These are phyloP conservation scores for Hippophae rhamnoides DNA, from an alignment of 306 rosid genomes.

Conservation along the genomic window DNA sequence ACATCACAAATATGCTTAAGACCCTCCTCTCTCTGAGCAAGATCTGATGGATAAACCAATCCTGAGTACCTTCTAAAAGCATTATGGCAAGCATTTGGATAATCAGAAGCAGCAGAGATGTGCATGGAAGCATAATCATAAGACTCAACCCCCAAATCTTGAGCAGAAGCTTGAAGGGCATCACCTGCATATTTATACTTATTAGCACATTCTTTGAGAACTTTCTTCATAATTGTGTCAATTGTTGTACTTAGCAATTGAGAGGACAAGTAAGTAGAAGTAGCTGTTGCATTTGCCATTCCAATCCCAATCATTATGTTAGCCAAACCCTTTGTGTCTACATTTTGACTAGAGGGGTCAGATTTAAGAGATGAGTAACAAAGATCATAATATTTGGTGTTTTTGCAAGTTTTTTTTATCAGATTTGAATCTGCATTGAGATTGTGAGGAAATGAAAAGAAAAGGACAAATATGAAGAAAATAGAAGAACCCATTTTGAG, in stretches of 20 bases:
- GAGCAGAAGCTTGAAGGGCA: constrained; percentile 47
- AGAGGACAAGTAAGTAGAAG: constrained; percentile 62
- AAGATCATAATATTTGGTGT: constrained; percentile 58
- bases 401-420: constrained; percentile 63
- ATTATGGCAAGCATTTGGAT: constrained; percentile 73
- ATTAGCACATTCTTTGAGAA: constrained; percentile 62
- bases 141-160: constrained; percentile 43
- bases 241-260: constrained; percentile 27
- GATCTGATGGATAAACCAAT: constrained; percentile 50
- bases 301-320: constrained; percentile 52
- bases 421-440: constrained; percentile 39
- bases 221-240: constrained; percentile 29
- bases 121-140: constrained; percentile 76
- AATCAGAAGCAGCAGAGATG: constrained; percentile 66
- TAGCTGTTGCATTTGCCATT: constrained; percentile 57
- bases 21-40: constrained; percentile 57
- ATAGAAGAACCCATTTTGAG: constrained; percentile 26
- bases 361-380: constrained; percentile 67
- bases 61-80: constrained; percentile 39
- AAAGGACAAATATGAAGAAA: constrained; percentile 25
- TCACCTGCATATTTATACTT: constrained; percentile 57
- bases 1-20: constrained; percentile 78
- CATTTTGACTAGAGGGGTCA: constrained; percentile 41
- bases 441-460: constrained; percentile 13
- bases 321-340: constrained; percentile 70